Conservation (phyloP, 108 stramenopile genomes). For the Skeletonema tropicum region DNA sequence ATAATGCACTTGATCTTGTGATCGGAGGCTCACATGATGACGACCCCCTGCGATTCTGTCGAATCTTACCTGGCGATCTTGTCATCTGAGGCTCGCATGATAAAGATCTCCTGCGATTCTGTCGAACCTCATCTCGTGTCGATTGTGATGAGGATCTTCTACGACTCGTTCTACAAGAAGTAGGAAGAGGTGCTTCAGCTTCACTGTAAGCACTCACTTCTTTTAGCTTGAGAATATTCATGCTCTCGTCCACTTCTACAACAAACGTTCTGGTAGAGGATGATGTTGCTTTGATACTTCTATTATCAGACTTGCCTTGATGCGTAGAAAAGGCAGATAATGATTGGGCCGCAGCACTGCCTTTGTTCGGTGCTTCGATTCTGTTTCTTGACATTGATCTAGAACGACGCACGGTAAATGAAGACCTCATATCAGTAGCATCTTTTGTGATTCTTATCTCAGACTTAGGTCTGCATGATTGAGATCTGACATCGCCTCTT, state of each 20-base stretch:
- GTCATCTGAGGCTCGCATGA: not conserved
- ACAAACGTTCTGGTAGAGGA: not conserved
- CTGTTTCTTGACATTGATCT: slow-evolving; percentile 4
- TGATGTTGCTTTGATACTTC: not conserved
- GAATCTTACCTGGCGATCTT: not conserved
- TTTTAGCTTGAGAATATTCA: not conserved
- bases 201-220: not conserved
- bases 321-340: not conserved
- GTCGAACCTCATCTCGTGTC: not conserved
- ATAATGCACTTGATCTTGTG: not conserved
- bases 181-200: not conserved
- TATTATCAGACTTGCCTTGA: not conserved
- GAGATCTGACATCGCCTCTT: not conserved
- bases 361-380: not conserved
- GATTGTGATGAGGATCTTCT: not conserved
- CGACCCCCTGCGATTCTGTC: not conserved
- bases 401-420: not conserved
- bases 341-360: not conserved
- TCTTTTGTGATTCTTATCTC: not conserved
- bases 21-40: not conserved
- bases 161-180: not conserved
- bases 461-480: not conserved
- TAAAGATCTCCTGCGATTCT: not conserved
- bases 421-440: not conserved
- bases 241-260: not conserved